These are phyloP conservation scores for Clarireedia hainanense DNA, from an alignment of 2,329 filamentous ascomycete genomes.

Conservation along the genomic window DNA sequence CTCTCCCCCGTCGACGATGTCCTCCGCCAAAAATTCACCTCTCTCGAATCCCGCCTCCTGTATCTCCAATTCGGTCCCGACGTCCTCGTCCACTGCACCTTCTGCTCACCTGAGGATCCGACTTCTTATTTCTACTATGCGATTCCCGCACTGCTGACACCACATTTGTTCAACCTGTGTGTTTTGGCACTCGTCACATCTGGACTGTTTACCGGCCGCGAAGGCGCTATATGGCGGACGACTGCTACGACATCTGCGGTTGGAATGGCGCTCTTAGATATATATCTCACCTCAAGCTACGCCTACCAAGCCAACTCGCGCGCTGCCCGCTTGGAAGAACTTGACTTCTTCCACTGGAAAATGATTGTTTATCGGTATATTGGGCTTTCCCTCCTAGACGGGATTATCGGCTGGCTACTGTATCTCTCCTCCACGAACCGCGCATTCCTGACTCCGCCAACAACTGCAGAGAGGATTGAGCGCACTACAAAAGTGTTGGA, in stretches of 20 bases:
- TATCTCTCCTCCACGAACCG: slow-evolving; percentile 76
- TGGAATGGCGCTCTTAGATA: slow-evolving; percentile 53
- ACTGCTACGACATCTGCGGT: slow-evolving; percentile 58
- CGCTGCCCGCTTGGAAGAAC: slow-evolving; percentile 51
- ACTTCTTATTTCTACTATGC: slow-evolving; percentile 73
- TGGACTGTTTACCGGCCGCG: slow-evolving; percentile 51
- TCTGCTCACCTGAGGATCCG: slow-evolving; percentile 67
- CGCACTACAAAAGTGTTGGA: slow-evolving; percentile 47
- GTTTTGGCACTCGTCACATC: slow-evolving; percentile 69
- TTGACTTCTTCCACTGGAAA: slow-evolving; percentile 67
- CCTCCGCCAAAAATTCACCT: slow-evolving; percentile 61
- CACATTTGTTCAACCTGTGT: slow-evolving; percentile 74
- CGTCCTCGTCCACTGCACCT: slow-evolving; percentile 67
- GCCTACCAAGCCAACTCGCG: slow-evolving; percentile 56
- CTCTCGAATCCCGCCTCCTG: slow-evolving; percentile 63
- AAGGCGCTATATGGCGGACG: slow-evolving; percentile 61
- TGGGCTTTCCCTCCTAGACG: slow-evolving; percentile 58
- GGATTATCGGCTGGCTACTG: slow-evolving; percentile 53
- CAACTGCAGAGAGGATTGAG: slow-evolving; percentile 60
- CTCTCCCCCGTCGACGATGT: slow-evolving; percentile 54
- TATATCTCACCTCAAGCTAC: slow-evolving; percentile 58
- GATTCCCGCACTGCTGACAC: slow-evolving; percentile 61
- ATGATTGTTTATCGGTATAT: slow-evolving; percentile 55
- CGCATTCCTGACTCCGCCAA: slow-evolving; percentile 57
- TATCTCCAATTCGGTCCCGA: slow-evolving; percentile 79